Evolutionary conservation across 805 yeast genomes (phyloP), one percentile per base, ranked within the genome.

Genomic region (Saccharomycopsis sp.): DNA sequence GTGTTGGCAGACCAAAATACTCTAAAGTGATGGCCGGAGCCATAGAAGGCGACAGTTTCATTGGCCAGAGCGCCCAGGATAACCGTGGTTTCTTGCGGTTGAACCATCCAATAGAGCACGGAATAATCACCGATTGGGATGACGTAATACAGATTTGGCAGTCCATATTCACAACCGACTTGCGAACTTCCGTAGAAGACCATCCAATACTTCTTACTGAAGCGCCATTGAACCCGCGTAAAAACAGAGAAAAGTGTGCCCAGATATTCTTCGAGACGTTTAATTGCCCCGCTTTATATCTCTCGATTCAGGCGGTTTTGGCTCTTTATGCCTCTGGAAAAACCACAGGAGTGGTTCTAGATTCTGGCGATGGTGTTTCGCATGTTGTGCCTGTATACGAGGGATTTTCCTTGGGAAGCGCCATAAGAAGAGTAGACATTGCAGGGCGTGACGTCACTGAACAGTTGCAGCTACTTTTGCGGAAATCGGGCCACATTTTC

Each of bases 281-380:
- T 73, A 82, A 82, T 63, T 80, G 84, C 9, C 93, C 94, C 1
- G 87, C 93, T n/a, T 66, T 85, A n/a, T 85, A 86, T 67, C 72
- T 87, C 14, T 77, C 85, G 2, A 75, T 87, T 54, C 93, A 87
- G 64, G 93, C 96, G 0, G 91, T 91, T 9, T 73, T 92, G 47
- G 79, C 97, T 2, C 73, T 92, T 47, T 92, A 93, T 72, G 91
- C 97, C 0, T 80, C 89, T 3, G 98, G 97, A 0, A 75, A 89
- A 64, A 92, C 97, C 5, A 91, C 96, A 0, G 98, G 97, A 1
- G 80, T 89, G 44, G 96, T 89, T 2, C 67, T 93, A 12, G 97
- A 92, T 67, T 81, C 86, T n/a, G 97, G 97, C 3, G 97, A 92
- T 70, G 97, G 97, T 2, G 96, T 90, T 24, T 81, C 88, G 47